Evolutionary conservation across 1,139 yeast species (phyloP).

Genomic region (Pichia sp.): DNA sequence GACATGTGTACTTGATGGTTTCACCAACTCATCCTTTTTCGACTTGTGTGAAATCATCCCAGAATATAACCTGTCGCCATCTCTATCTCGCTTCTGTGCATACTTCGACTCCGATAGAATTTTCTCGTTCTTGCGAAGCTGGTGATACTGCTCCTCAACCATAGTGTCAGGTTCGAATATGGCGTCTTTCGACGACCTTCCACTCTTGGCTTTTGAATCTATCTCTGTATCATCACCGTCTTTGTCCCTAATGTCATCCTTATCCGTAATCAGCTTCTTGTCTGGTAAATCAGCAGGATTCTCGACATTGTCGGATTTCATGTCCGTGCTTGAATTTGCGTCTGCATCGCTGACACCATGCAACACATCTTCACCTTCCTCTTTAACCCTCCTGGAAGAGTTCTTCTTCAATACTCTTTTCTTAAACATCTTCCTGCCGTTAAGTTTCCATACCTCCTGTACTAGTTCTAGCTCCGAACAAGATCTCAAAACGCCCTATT

Average conservation of each 20-base stretch:
- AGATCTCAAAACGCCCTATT: not conserved
- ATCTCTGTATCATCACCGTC: not conserved
- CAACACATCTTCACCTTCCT: not conserved
- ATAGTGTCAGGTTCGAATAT: constrained; percentile 29
- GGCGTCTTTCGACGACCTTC: not conserved
- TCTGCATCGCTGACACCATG: not conserved
- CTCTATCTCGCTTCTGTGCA: constrained; percentile 18
- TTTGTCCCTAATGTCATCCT: not conserved
- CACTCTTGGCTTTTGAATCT: not conserved
- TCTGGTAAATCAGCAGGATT: not conserved
- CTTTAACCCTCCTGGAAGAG: constrained; percentile 1
- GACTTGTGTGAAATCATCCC: constrained; percentile 30
- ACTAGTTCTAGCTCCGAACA: not conserved
- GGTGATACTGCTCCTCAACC: constrained; percentile 31
- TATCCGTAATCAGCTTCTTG: not conserved
- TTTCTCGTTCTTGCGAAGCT: constrained; percentile 17
- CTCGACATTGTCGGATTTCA: not conserved
- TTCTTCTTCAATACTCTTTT: constrained; percentile 26
- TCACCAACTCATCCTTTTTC: constrained; percentile 30
- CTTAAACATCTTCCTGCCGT: constrained; percentile 30
- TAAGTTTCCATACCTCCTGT: not conserved
- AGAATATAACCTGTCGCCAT: constrained; percentile 33
- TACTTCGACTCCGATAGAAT: constrained; percentile 1
- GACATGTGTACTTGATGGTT: constrained; percentile 50
- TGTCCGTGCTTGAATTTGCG: not conserved